Base-by-base conservation (phyloP, 192 early-diverging fungal species). In the Lobulomyces angularis region DNA sequence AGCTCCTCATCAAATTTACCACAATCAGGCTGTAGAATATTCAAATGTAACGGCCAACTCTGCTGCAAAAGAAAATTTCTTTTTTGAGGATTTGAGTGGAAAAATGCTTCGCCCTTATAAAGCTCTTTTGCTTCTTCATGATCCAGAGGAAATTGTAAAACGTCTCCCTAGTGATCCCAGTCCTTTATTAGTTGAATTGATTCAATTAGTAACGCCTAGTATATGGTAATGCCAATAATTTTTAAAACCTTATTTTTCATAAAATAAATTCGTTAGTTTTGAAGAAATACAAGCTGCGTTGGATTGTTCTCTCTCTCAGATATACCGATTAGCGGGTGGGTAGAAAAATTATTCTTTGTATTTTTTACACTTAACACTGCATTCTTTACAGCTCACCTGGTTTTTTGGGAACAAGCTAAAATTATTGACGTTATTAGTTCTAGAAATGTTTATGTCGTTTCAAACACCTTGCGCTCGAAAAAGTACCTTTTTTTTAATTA, bases 301-400 rank as follows among this genome's bases (percentile, higher is more conserved):
- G 18, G 88, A 88, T 56, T 94, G 90, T 56, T 91, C 93, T n/a
- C 67, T 90, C 35, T 82, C 89, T 0, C 93, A 93, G 48, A 73
- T 97, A 1, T 94, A 86, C 54, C 69, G 84, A 11, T 47, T 90
- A 17, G n/a, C n/a, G n/a, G n/a, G n/a, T n/a, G n/a, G n/a, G n/a
- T n/a, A n/a, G n/a, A n/a, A n/a, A n/a, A n/a, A n/a, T n/a, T n/a
- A n/a, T n/a, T n/a, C n/a, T n/a, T n/a, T n/a, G n/a, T n/a, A n/a
- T n/a, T n/a, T n/a, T n/a, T n/a, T n/a, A n/a, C n/a, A n/a, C n/a
- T n/a, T n/a, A n/a, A n/a, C n/a, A n/a, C n/a, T n/a, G n/a, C n/a
- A n/a, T n/a, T n/a, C n/a, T n/a, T n/a, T n/a, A 89, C 82, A 3
- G 81, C 89, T 0, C 93, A 97, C 57, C 58, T 97, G 23, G 83